Conservation (phyloP, 106 monocot species). For the Dendrobium huoshanense region DNA sequence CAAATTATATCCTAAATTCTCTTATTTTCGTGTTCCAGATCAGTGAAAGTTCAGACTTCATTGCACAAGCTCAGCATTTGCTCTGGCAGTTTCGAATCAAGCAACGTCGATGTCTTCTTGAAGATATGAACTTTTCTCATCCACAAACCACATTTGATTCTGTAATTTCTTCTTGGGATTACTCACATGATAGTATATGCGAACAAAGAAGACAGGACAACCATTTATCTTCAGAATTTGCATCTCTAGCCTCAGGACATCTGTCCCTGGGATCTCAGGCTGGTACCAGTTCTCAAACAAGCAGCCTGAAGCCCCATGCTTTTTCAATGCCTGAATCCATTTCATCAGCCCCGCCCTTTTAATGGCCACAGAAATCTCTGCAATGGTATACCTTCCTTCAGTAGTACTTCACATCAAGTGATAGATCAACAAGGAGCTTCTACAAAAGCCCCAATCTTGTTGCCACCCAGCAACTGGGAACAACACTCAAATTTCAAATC, state of each 20-base stretch:
- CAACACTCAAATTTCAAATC: slow-evolving; percentile 5
- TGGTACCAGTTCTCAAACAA: not conserved
- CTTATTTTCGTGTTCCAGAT: slow-evolving; percentile 26
- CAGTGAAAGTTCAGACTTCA: slow-evolving; percentile 46
- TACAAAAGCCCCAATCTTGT: not conserved
- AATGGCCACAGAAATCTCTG: not conserved
- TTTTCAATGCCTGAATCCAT: not conserved
- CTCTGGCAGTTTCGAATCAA: slow-evolving; percentile 16
- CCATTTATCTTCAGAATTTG: not conserved
- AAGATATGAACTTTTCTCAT: slow-evolving; percentile 6
- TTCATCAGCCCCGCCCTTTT: not conserved
- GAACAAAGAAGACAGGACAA: slow-evolving; percentile 6
- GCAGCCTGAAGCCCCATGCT: slow-evolving; percentile 3
- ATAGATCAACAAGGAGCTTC: slow-evolving; percentile 7
- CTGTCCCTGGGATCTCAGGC: not conserved
- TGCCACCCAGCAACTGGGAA: not conserved
- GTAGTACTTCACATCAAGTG: not conserved
- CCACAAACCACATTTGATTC: slow-evolving; percentile 13
- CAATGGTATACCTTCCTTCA: too few species aligned
- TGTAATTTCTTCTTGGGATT: slow-evolving; percentile 1
- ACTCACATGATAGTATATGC: not conserved
- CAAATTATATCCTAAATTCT: not conserved
- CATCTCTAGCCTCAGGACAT: slow-evolving; percentile 6
- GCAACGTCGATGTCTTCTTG: not conserved
- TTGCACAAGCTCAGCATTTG: slow-evolving; percentile 30